phyloP scores from a whole-genome alignment of 768 basidiomycete genomes.

The Auricularia sp. region DNA sequence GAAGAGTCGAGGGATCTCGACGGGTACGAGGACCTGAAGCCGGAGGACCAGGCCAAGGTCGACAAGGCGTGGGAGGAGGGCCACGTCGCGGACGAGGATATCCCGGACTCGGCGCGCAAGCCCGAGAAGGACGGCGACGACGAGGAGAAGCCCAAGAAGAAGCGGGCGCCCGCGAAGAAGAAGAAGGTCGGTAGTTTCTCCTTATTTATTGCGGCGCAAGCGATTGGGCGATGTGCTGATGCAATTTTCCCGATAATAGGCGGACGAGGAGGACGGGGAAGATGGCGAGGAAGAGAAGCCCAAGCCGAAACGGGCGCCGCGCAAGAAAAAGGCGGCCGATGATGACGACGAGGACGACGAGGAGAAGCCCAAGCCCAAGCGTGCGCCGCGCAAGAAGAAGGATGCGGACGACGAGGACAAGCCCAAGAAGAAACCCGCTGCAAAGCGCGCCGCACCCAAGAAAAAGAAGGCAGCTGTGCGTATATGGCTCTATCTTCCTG shows the following conservation, averaged over 20 bases:
- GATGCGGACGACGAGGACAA: conserved; percentile 16
- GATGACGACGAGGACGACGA: conserved; percentile 27
- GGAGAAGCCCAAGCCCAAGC: conserved; percentile 32
- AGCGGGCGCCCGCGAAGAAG: conserved; percentile 31
- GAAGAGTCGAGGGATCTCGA: conserved; percentile 61
- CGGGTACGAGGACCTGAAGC: conserved; percentile 65
- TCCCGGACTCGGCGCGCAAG: conserved; percentile 64
- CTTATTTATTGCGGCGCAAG: no score
- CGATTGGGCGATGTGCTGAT: background rate
- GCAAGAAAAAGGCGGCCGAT: conserved; percentile 32
- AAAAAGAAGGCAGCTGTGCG: conserved; percentile 34
- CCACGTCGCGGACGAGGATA: conserved; percentile 72
- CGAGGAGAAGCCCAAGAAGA: conserved; percentile 44
- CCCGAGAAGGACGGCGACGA: conserved; percentile 31
- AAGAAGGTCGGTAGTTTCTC: conserved; percentile 19
- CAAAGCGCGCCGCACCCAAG: conserved; percentile 17
- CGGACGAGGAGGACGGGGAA: conserved; percentile 19
- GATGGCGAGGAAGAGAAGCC: conserved; percentile 35
- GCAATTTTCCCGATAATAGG: background rate
- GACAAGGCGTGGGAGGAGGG: conserved; percentile 66
- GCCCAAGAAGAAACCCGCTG: conserved; percentile 16
- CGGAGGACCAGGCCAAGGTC: conserved; percentile 63
- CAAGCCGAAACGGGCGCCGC: conserved; percentile 36
- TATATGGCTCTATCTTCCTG: background rate
- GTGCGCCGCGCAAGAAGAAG: conserved; percentile 26